Base-by-base conservation (phyloP, 495 filamentous ascomycete species). In the Trichoderma orchidacearum region DNA sequence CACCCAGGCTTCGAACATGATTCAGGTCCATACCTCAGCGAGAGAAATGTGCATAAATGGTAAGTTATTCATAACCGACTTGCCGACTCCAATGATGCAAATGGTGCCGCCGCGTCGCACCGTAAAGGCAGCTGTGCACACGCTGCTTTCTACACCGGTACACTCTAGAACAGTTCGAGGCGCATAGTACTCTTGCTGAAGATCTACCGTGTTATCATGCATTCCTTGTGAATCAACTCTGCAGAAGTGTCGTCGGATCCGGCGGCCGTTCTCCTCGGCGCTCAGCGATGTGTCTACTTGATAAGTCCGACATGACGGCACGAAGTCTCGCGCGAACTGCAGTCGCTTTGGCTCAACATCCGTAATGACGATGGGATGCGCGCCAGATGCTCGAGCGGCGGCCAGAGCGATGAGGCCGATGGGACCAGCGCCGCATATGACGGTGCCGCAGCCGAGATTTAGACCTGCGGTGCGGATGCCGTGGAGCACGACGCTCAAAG, bases 1-100 rank as follows among this genome's bases (percentile, higher is more conserved):
- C 36, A 21, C 7, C 7, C n/a, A 17, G 8, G 36, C 36, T 17
- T 41, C 36, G n/a, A 51, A 13, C 17, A 29, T 60, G 34, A 28
- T 28, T 57, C 4, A 21, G 50, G 12, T 34, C 57, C 68, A 60
- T 36, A 68, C 70, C 66, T 84, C 81, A 6, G 79, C 75, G 29
- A 84, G 59, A 12, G 77, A 80, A 51, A 85, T 60, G 60, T 83
- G 80, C 83, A 85, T 85, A 60, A 85, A 86, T 0, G 81, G 83
- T 13, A 85, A 58, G 36, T 82, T 81, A 60, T 83, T 79, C 74
- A 85, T 79, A 17, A 78, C 70, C 17, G 72, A 63, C 54, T 73
- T 79, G 5, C 82, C 81, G 2, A 85, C 81, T 0, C 83, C 83
- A 59, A 85, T 80, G 1, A 84, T 80, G 69, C 84, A 79, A 25